Percentiles rank a stretch among this genome's conserved stretches.
These are phyloP conservation scores for Oryza glaberrima DNA, from an alignment of 176 grass and related monocot genomes.

Conservation along the genomic window DNA sequence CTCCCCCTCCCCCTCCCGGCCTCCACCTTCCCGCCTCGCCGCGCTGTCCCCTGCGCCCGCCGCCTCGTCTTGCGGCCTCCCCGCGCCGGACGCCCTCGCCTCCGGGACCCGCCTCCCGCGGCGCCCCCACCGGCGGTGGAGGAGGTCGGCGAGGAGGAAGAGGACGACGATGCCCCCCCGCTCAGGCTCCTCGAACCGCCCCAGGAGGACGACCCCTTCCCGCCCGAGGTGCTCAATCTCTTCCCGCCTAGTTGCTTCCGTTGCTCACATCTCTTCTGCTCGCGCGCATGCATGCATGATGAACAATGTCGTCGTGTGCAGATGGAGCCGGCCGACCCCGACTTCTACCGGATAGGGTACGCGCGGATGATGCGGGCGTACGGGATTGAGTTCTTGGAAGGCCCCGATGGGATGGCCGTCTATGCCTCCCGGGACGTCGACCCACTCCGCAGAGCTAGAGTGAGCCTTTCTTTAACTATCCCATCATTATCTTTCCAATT, in stretches of 20 bases:
- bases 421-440: conserved; percentile 86
- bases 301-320: conserved; percentile 19
- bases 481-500: not conserved
- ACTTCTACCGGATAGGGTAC: conserved; percentile 93
- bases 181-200: conserved; percentile 65
- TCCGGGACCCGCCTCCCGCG: conserved; percentile 26
- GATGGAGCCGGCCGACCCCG: conserved; percentile 84
- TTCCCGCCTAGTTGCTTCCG: not conserved
- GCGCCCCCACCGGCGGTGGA: conserved; percentile 8
- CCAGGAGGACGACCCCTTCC: conserved; percentile 49
- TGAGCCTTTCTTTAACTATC: conserved; percentile 32
- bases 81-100: conserved; percentile 40
- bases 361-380: conserved; percentile 81
- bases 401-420: conserved; percentile 81
- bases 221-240: conserved; percentile 35
- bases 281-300: too few relatives aligned
- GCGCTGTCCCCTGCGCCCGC: not conserved
- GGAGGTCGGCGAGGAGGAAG: conserved; percentile 17
- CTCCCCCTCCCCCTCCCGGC: not conserved
- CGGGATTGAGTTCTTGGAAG: conserved; percentile 89
- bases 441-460: conserved; percentile 78
- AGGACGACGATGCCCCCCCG: conserved; percentile 38
- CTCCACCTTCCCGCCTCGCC: not conserved
- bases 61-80: not conserved
- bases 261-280: not conserved